A percentile compares a stretch with the other conserved stretches of the same genome.
Evolutionary conservation across 768 basidiomycete species (phyloP).

Genomic region (Suillus decipiens): DNA sequence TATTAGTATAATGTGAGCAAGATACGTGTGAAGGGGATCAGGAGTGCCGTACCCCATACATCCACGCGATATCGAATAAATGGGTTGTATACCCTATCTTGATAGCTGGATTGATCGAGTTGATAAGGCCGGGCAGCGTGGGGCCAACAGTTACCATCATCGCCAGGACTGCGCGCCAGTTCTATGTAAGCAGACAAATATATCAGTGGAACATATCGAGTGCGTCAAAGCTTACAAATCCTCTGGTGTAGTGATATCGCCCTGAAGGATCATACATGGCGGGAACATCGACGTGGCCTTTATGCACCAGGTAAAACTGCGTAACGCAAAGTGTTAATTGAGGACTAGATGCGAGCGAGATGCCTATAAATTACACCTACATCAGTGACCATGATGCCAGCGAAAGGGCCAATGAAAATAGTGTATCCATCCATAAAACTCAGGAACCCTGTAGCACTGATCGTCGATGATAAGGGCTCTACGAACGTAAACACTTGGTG

Average conservation of each 20-base stretch:
- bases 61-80: constrained; percentile 73
- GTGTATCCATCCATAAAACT: constrained; percentile 85
- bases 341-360: background rate
- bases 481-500: background rate
- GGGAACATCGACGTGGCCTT: constrained; percentile 73
- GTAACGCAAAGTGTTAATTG: constrained; percentile 7
- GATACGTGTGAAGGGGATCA: constrained; percentile 4
- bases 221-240: constrained; percentile 58
- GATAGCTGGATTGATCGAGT: constrained; percentile 68
- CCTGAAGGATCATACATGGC: constrained; percentile 82
- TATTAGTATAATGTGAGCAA: constrained; percentile 23
- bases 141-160: constrained; percentile 70
- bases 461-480: background rate
- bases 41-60: constrained; percentile 63
- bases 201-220: background rate
- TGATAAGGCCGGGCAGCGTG: constrained; percentile 75
- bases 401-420: constrained; percentile 84
- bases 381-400: constrained; percentile 67
- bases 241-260: constrained; percentile 74
- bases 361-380: constrained; percentile 36
- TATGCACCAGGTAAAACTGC: constrained; percentile 80
- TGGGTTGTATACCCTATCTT: constrained; percentile 55
- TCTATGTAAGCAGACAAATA: constrained; percentile 41
- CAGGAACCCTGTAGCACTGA: constrained; percentile 64
- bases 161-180: constrained; percentile 79